Evolutionary conservation across 371 early-diverging fungal genomes (phyloP).

Genomic region (Zychaea mexicana): DNA sequence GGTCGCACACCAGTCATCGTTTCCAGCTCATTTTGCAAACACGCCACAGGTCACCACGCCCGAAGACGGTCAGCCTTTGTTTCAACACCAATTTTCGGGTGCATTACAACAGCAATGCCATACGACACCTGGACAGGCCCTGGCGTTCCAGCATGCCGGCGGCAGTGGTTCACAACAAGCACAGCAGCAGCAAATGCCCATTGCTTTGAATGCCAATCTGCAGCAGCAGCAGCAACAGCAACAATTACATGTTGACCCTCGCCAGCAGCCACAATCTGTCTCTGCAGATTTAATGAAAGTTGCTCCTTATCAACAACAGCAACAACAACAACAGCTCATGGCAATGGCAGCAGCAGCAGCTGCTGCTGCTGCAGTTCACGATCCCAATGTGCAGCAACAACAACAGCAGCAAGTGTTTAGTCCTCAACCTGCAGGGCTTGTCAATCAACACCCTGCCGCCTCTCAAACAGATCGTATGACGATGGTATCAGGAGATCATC

Average conservation of each 20-base stretch:
- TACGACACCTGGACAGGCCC: background rate
- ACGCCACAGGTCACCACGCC: conserved; percentile 16
- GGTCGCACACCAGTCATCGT: conserved; percentile 1
- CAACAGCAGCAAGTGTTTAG: background rate
- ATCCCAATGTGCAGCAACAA: too few relatives aligned
- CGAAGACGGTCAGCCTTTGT: conserved; percentile 16
- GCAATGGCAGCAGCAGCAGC: conserved; percentile 4
- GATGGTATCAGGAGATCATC: conserved; percentile 3
- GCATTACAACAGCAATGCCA: background rate
- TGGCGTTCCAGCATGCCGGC: background rate
- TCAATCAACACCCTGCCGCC: conserved; percentile 3
- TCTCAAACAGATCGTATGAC: conserved; percentile 1
- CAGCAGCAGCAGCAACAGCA: background rate
- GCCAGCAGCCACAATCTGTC: background rate
- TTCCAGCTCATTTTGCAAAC: conserved; percentile 5
- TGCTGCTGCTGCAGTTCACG: background rate
- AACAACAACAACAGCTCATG: background rate
- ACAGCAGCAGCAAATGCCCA: conserved; percentile 8
- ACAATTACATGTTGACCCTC: background rate
- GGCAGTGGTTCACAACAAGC: background rate
- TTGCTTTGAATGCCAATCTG: background rate
- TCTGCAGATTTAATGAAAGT: conserved; percentile 3
- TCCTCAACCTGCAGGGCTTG: background rate
- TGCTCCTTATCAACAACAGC: conserved; percentile 10
- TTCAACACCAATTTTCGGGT: conserved; percentile 4